Evolutionary conservation across 164 flowering plant genomes (phyloP).

Genomic region (Pachysandra terminalis): DNA sequence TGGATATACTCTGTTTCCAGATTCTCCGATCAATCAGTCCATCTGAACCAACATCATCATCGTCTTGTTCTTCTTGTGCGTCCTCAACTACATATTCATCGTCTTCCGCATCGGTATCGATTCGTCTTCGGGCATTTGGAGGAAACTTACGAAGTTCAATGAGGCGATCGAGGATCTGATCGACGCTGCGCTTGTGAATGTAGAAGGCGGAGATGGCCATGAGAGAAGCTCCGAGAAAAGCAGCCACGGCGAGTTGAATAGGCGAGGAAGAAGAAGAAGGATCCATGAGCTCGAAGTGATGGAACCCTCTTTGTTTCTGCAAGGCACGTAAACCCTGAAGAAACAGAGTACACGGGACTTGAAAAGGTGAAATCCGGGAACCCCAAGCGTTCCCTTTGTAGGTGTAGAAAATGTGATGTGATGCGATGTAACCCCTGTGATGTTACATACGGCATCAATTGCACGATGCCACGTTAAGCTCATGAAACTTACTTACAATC

Average conservation of each 20-base stretch:
- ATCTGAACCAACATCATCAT: constrained; percentile 16
- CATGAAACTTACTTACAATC: too few species aligned
- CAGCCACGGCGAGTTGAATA: constrained; percentile 65
- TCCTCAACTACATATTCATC: constrained; percentile 6
- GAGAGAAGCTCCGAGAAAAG: constrained; percentile 65
- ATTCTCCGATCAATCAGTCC: constrained; percentile 15
- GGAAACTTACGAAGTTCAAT: constrained; percentile 25
- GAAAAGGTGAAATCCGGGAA: too few species aligned
- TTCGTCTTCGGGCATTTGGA: too few species aligned
- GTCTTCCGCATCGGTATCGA: constrained; percentile 13
- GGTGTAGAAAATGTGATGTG: too few species aligned
- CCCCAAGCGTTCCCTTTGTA: too few species aligned
- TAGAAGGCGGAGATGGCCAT: constrained; percentile 68
- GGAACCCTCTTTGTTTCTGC: neutral
- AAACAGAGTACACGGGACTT: too few species aligned
- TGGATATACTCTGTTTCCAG: constrained; percentile 1
- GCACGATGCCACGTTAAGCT: too few species aligned
- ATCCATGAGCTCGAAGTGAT: neutral
- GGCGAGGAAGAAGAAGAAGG: constrained; percentile 22
- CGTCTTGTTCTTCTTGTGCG: constrained; percentile 5
- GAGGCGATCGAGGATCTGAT: constrained; percentile 50
- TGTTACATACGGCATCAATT: neutral
- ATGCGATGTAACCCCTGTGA: neutral
- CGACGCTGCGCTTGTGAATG: constrained; percentile 58
- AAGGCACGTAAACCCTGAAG: too few species aligned